Evolutionary conservation across 2,329 filamentous ascomycete genomes (phyloP).

Genomic region (Neoarthrinium moseri): DNA sequence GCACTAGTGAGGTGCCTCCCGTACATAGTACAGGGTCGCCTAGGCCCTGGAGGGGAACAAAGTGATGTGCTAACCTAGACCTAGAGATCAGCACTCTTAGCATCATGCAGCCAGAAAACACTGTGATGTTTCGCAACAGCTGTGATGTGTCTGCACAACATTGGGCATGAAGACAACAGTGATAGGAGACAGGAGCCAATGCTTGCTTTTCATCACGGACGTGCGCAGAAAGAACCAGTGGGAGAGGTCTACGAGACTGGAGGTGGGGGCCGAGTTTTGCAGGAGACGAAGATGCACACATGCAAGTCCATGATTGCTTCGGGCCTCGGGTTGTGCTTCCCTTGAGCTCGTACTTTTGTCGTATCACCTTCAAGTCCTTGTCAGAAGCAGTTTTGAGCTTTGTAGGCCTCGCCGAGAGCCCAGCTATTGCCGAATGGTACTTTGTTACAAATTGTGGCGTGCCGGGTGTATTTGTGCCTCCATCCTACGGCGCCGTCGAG

Average conservation of each 20-base stretch:
- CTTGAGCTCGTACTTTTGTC: neutral
- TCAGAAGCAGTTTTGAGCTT: too few relatives aligned
- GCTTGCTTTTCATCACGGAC: neutral
- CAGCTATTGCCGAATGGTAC: too few relatives aligned
- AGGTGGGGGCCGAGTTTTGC: neutral
- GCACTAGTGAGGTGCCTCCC: conserved; percentile 18
- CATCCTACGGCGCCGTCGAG: too few relatives aligned
- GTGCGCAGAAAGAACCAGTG: neutral
- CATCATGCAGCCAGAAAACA: neutral
- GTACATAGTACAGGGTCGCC: neutral
- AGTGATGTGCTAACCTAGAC: too few relatives aligned
- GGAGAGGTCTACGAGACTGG: neutral
- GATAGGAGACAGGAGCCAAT: neutral
- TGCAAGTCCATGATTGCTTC: neutral
- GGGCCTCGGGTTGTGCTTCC: neutral
- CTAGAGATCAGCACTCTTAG: too few relatives aligned
- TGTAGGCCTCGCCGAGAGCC: too few relatives aligned
- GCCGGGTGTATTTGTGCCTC: too few relatives aligned
- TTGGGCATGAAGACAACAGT: neutral
- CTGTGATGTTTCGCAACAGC: neutral
- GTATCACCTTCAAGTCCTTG: too few relatives aligned
- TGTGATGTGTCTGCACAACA: neutral
- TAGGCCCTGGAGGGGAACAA: neutral
- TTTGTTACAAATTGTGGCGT: too few relatives aligned
- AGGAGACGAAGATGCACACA: neutral